Evolutionary conservation across 352 stramenopile genomes (phyloP), one percentile per base, ranked within the genome.

Genomic region (Phytophthora fragariae): DNA sequence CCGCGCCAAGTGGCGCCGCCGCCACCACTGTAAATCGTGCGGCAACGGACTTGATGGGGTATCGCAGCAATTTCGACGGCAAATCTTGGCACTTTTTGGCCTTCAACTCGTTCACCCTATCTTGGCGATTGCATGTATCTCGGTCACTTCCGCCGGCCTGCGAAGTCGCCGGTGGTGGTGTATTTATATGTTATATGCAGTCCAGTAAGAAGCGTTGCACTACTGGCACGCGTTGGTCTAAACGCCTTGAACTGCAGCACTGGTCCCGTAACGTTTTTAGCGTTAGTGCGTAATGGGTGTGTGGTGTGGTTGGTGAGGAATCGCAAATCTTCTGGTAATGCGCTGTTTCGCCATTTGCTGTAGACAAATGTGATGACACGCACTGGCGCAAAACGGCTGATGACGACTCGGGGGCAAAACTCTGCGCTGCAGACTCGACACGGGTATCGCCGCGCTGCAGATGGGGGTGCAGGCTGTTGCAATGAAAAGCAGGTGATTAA

Each of bases 21-120:
- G 24, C 24, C 24, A 27, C 24, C 24, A 27, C 24, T 12, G 35
- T 12, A 19, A 49, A 49, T 49, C 41, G 41, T 41, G 9, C 10
- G 35, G 35, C 35, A 41, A 11, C 39, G 35, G 35, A 47, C 14
- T 21, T 5, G 14, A 49, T 27, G 24, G 24, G 1, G 24, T 27
- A 41, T 41, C 35, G 35, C 35, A 41, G 14, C 24, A 27, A 27
- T 27, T 27, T 27, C 24, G 35, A 41, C 35, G 35, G 24, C 35
- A 41, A 41, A 39, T 39, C 35, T 11, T 39, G 35, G 35, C 35
- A 5, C 35, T 41, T 41, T 41, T 41, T 41, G 35, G 35, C n/a
- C 49, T 55, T 55, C 53, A 59, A 41, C 50, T 27, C 52, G 66
- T 73, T 73, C 58, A 62, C 39, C 65, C 50, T 58, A 63, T 68